Base-by-base conservation (phyloP, 306 rosid species). In the Vigna hirtella region DNA sequence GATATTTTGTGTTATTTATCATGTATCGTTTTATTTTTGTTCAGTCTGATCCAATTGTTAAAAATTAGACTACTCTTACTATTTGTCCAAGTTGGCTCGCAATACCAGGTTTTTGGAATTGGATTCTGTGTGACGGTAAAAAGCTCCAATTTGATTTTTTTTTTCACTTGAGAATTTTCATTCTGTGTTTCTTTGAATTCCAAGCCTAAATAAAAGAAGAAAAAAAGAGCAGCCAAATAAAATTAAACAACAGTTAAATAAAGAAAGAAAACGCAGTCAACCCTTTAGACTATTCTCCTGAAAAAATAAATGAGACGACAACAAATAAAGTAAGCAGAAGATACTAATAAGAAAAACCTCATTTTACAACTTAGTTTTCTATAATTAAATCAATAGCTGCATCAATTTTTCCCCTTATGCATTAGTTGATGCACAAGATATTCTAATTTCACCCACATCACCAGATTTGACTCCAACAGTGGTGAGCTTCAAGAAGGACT, bases 401-500 rank as follows among this genome's bases (percentile, higher is more conserved):
- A 32, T 45, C 14, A 64, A 42, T 10, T 3, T 14, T n/a, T 36
- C 4, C 84, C 22, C 43, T 61, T 70, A 85, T 20, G 58, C 81
- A 85, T 83, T 85, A n/a, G 78, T 76, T 4, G 84, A 58, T 4
- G 88, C 76, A 88, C 97, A 94, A 76, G 83, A 79, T 20, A 70
- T 53, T 74, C 98, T 74, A 78, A 94, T 86, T 79, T 94, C 94
- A 7, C 98, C 97, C 68, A 85, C 84, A 11, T 82, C 88, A 4
- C 79, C 91, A 1, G 88, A 83, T 72, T 94, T 94, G 5, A 80
- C 94, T 18, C 93, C 94, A 69, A 89, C 22, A 40, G 52, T 80
- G 2, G 92, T 85, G 32, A 92, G 96, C 89, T 86, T 94, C 79
- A 90, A 73, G 85, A 92, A 94, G 0, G 97, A 85, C 55, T 61